Conservation (phyloP, 352 stramenopile species). For the Globisporangium ultimum region DNA sequence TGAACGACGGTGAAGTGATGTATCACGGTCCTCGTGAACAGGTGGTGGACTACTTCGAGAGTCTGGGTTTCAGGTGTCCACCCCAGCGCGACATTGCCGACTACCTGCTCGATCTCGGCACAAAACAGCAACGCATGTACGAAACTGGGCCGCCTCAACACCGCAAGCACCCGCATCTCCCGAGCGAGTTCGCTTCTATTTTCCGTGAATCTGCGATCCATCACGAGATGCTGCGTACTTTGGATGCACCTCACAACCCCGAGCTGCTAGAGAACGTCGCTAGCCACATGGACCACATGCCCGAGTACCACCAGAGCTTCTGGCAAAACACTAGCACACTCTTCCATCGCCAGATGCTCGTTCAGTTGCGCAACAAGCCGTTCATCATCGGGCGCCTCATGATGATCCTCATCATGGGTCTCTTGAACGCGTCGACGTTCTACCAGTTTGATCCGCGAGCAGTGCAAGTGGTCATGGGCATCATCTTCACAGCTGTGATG, state of each 20-base stretch:
- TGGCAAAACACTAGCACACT: conserved; percentile 21
- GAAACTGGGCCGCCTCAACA: no score
- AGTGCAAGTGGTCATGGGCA: conserved; percentile 10
- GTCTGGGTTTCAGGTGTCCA: conserved; percentile 36
- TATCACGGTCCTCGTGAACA: conserved; percentile 38
- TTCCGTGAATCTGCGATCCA: conserved; percentile 32
- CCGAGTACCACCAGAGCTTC: conserved; percentile 37
- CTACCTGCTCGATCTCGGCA: conserved; percentile 20
- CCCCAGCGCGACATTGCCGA: conserved; percentile 20
- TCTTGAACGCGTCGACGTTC: conserved; percentile 14
- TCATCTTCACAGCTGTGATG: conserved; percentile 11
- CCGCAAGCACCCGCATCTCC: conserved; percentile 16
- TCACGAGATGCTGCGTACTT: conserved; percentile 19
- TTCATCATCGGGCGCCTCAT: conserved; percentile 11
- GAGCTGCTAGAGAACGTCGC: conserved; percentile 25
- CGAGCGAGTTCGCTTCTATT: conserved; percentile 29
- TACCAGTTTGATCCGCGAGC: conserved; percentile 11
- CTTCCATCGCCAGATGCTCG: neutral
- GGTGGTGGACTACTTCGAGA: conserved; percentile 61
- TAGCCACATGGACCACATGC: conserved; percentile 32
- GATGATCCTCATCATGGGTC: conserved; percentile 14
- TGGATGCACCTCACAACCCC: conserved; percentile 24
- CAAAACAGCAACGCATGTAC: conserved; percentile 1
- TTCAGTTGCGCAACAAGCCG: conserved; percentile 41
- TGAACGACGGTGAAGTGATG: conserved; percentile 43